Evolutionary conservation across 345 rosid species (phyloP), one percentile per base, ranked within the genome.

Genomic region (Zanthoxylum bungeanum): DNA sequence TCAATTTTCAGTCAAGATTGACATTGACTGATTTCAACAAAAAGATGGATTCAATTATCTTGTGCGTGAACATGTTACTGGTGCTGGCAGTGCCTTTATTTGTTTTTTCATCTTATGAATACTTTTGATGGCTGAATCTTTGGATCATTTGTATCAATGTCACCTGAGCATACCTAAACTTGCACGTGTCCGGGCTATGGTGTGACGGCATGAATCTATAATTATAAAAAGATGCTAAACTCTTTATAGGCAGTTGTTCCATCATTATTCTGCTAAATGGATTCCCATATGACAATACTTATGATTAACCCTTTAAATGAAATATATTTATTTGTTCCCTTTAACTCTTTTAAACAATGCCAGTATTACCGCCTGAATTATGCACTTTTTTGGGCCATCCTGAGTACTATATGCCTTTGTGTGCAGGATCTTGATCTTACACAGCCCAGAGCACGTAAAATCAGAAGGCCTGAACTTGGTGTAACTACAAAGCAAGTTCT

Each of bases 401-500:
- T 40, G 16, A n/a, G 39, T 31, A 10, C 57, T 27, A 5, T 50
- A 46, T 69, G 68, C 71, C 44, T 31, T 61, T 11, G 8, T n/a
- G n/a, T 80, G 76, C 78, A 90, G 97, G 89, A 87, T 79, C 77
- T 87, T 30, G 88, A 79, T 78, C 85, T 83, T 70, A 87, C 4
- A 66, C 87, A 44, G 75, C 89, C 87, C 36, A 80, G 78, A 31
- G 72, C 70, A 36, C 76, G 64, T 19, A 84, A 52, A 37, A 9
- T 49, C 30, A 73, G 25, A 78, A 75, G 66, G 24, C n/a, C 1
- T 19, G 80, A 84, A 63, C 78, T 84, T 79, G 79, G 84, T 57
- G 73, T 84, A 70, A 85, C 94, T 34, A 93, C 97, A 0, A 77
- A 73, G 50, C 92, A 89, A 82, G 97, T 80, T 75, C 77, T 89